Conservation (phyloP, 1,139 yeast genomes). For the Suhomyces bolitotheri region DNA sequence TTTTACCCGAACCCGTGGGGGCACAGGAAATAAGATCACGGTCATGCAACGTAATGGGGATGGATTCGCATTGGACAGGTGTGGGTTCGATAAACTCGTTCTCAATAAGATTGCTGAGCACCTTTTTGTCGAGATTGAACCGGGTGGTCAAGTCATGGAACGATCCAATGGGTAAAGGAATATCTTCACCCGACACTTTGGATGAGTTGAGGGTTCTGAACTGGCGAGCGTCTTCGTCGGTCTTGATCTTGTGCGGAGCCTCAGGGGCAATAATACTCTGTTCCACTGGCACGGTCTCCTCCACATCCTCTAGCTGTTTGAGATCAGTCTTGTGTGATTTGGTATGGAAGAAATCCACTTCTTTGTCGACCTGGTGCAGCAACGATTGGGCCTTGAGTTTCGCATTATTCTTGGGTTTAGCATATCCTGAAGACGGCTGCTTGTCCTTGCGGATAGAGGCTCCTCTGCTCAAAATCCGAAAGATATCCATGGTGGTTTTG, state of each 20-base stretch:
- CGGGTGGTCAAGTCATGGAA: slow-evolving; percentile 76
- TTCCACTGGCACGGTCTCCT: slow-evolving; percentile 10
- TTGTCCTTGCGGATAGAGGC: slow-evolving; percentile 68
- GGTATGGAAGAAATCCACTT: slow-evolving; percentile 71
- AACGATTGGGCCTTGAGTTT: slow-evolving; percentile 37
- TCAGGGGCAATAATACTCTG: slow-evolving; percentile 17
- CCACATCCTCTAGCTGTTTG: slow-evolving; percentile 24
- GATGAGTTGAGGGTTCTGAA: slow-evolving; percentile 58
- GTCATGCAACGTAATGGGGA: slow-evolving; percentile 63
- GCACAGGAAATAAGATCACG: slow-evolving; percentile 86
- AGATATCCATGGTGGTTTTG: slow-evolving; percentile 69
- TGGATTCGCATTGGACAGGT: slow-evolving; percentile 84
- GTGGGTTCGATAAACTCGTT: slow-evolving; percentile 85
- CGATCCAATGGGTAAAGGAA: slow-evolving; percentile 86
- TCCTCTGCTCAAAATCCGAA: slow-evolving; percentile 81
- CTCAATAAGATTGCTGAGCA: slow-evolving; percentile 64
- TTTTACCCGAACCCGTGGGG: slow-evolving; percentile 93
- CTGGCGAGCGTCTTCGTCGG: slow-evolving; percentile 55
- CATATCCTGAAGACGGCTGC: slow-evolving; percentile 43
- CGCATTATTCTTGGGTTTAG: slow-evolving; percentile 32
- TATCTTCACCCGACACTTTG: slow-evolving; percentile 73
- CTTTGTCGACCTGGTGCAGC: slow-evolving; percentile 54
- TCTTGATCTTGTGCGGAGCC: slow-evolving; percentile 50
- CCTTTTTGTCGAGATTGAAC: slow-evolving; percentile 61
- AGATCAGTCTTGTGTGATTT: slow-evolving; percentile 35